phyloP scores from a whole-genome alignment of 371 early-diverging fungal species.

The Rhizopus sp. region DNA sequence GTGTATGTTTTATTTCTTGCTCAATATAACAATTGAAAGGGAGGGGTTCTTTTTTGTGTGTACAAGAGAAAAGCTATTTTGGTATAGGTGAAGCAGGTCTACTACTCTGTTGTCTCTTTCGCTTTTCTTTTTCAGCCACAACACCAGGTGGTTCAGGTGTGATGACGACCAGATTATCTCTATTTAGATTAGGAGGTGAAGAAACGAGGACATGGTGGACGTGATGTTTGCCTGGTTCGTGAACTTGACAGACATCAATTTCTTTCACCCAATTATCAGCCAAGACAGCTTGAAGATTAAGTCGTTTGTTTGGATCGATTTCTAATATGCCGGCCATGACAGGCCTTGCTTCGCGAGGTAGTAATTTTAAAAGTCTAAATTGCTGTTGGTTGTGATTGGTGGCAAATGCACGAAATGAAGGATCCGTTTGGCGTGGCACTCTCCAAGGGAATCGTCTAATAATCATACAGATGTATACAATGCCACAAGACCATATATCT shows the following conservation, averaged over 20 bases:
- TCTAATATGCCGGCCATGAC: slow-evolving; percentile 55
- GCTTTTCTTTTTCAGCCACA: slow-evolving; percentile 48
- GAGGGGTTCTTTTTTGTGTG: no score
- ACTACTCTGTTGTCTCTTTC: slow-evolving; percentile 18
- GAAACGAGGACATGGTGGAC: slow-evolving; percentile 50
- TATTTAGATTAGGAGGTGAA: slow-evolving; percentile 11
- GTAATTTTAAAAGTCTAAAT: slow-evolving; percentile 49
- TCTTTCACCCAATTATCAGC: slow-evolving; percentile 58
- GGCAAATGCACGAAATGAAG: slow-evolving; percentile 50
- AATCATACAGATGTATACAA: slow-evolving; percentile 67
- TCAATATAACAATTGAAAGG: no score
- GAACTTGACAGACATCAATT: slow-evolving; percentile 58
- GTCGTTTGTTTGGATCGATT: slow-evolving; percentile 52
- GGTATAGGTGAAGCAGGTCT: slow-evolving; percentile 23
- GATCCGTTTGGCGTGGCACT: slow-evolving; percentile 51
- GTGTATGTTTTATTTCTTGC: no score
- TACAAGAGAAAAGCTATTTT: not conserved
- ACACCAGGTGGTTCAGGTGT: slow-evolving; percentile 51
- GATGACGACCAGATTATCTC: slow-evolving; percentile 42
- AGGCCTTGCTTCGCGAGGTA: slow-evolving; percentile 51
- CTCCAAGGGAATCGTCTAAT: slow-evolving; percentile 73
- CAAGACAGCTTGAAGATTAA: slow-evolving; percentile 42
- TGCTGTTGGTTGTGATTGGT: slow-evolving; percentile 46
- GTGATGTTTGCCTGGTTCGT: slow-evolving; percentile 46
- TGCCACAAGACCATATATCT: slow-evolving; percentile 61